phyloP scores from a whole-genome alignment of 2,329 filamentous ascomycete species.

The Fusarium pseudocircinatum region DNA sequence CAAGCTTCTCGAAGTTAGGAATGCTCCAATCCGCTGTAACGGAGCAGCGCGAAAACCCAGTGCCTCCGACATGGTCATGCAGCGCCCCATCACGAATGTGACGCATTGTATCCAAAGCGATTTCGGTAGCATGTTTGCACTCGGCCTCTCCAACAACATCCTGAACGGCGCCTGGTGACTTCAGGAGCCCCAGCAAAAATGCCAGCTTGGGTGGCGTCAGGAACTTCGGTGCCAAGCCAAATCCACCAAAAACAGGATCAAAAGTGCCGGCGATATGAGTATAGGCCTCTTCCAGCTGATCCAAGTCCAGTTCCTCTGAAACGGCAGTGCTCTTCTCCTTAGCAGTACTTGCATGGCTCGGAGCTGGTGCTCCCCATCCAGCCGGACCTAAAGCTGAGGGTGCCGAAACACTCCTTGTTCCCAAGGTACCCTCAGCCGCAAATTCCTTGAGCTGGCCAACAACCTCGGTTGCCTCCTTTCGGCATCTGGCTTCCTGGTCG shows the following conservation, averaged over 20 bases:
- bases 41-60: constrained; percentile 77
- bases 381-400: constrained; percentile 44
- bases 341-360: constrained; percentile 36
- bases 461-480: constrained; percentile 85
- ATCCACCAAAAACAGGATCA: constrained; percentile 82
- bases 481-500: constrained; percentile 83
- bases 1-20: constrained; percentile 97
- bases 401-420: constrained; percentile 50
- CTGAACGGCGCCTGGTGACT: constrained; percentile 75
- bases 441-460: constrained; percentile 85
- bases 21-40: constrained; percentile 92
- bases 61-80: constrained; percentile 64
- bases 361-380: constrained; percentile 46
- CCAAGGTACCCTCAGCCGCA: constrained; percentile 84
- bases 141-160: constrained; percentile 90
- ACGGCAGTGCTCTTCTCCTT: constrained; percentile 44
- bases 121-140: constrained; percentile 76
- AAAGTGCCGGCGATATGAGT: constrained; percentile 83
- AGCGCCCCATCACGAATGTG: constrained; percentile 71
- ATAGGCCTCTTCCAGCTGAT: constrained; percentile 90
- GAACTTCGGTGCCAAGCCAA: constrained; percentile 86
- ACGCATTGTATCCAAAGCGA: constrained; percentile 83
- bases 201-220: constrained; percentile 85
- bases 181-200: constrained; percentile 80
- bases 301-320: constrained; percentile 82